Evolutionary conservation across 176 grass and related monocot species (phyloP), one percentile per base, ranked within the genome.

Genomic region (Zea luxurians): DNA sequence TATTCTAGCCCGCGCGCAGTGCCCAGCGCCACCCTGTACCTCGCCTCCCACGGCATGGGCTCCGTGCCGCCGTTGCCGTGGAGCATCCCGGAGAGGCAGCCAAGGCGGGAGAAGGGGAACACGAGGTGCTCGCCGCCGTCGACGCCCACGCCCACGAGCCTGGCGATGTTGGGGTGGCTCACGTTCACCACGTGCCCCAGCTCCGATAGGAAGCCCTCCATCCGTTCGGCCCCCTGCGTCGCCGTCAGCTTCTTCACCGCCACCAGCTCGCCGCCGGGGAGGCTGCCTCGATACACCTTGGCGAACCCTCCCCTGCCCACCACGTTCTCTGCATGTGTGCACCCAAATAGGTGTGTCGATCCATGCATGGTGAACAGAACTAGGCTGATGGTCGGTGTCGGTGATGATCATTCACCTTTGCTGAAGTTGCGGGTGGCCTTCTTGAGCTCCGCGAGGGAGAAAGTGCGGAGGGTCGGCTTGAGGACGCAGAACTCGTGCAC

Each of bases 71-170:
- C 48, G 13, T 80, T 80, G 4, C 75, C 85, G 67, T 94, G 85
- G 64, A 94, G 89, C 66, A 80, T 46, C 16, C 75, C 83, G n/a
- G 87, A 86, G 47, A 92, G 82, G 89, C 87, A 94, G 44, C 95
- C 95, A 10, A 91, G 84, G 4, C 60, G 40, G 12, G 89, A 94
- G 74, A 94, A 69, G 2, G 88, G 80, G 75, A 97, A 81, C 40
- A 97, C 89, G 41, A 97, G 89, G 85, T 94, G 80, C 80, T 91
- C 80, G 21, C 95, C 91, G 66, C 85, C 95, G 70, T 97, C 91
- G 59, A 86, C 77, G 71, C 91, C 83, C 1, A 94, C 91, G 13
- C 91, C 91, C 0, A 97, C 71, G 5, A 94, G 82, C 65, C 83
- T 90, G 0, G 89, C 85, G 5, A 88, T 80, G 74, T 97, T 97